A percentile compares a stretch with the other conserved stretches of the same genome.
These are phyloP conservation scores for Tillandsia leiboldiana DNA, from an alignment of 176 grass and related monocot genomes.

Conservation along the genomic window DNA sequence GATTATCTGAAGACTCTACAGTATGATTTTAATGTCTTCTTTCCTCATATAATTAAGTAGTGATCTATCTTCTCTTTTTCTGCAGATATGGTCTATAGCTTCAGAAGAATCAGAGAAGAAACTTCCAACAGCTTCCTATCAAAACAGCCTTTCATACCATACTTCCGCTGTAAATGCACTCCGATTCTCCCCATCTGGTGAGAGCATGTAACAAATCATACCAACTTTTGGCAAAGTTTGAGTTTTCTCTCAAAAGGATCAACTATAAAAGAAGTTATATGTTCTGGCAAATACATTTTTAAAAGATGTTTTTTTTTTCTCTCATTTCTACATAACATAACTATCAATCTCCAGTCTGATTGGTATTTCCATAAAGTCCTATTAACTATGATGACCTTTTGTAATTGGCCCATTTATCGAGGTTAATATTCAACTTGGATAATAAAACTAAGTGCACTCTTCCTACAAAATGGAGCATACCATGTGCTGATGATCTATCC, in stretches of 20 bases:
- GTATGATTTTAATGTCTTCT: background rate
- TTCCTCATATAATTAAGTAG: background rate
- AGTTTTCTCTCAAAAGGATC: no score
- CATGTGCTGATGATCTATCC: background rate
- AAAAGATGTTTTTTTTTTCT: no score
- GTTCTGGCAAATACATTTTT: no score
- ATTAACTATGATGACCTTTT: background rate
- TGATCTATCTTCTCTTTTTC: background rate
- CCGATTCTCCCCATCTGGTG: conserved; percentile 94
- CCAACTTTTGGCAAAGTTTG: no score
- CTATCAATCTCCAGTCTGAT: no score
- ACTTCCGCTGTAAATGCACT: conserved; percentile 73
- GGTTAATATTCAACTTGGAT: background rate
- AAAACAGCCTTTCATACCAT: conserved; percentile 59
- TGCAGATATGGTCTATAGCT: conserved; percentile 62
- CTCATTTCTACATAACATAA: no score
- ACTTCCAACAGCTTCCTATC: conserved; percentile 62
- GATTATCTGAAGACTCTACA: background rate
- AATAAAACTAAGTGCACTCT: background rate
- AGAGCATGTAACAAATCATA: background rate
- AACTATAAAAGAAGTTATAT: no score
- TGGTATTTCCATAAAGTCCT: no score
- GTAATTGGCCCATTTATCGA: background rate
- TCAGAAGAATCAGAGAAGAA: conserved; percentile 46
- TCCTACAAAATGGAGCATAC: background rate